Percentiles rank a stretch among this genome's conserved stretches.
Conservation (phyloP, 1,284 basidiomycete species). For the Inonotus obliquus region DNA sequence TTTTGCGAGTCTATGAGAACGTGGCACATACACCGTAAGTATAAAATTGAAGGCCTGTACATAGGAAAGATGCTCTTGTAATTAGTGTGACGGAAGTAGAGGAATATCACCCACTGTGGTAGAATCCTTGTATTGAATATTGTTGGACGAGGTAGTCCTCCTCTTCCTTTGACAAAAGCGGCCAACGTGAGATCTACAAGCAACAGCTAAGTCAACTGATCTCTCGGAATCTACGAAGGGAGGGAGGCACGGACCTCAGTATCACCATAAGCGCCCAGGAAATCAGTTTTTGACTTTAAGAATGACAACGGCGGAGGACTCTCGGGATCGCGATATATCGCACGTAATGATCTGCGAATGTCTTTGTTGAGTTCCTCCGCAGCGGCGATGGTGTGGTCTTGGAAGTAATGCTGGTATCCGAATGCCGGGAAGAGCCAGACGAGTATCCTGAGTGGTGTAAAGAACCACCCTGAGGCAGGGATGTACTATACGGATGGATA, state of each 20-base stretch:
- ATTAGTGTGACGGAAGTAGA: background rate
- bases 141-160: conserved; percentile 66
- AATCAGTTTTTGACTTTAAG: conserved; percentile 43
- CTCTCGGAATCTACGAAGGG: background rate
- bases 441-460: conserved; percentile 39
- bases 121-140: conserved; percentile 52
- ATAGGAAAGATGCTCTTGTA: background rate
- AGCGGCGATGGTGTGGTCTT: conserved; percentile 41
- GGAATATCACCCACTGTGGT: conserved; percentile 43
- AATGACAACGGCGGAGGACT: conserved; percentile 53
- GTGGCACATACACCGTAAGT: background rate
- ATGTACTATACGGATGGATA: conserved; percentile 43
- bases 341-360: conserved; percentile 49
- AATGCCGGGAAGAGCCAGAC: conserved; percentile 43
- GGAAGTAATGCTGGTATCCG: conserved; percentile 60
- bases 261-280: conserved; percentile 46
- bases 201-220: background rate
- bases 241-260: conserved; percentile 30
- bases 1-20: background rate
- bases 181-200: conserved; percentile 50
- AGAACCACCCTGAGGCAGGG: conserved; percentile 40
- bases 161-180: conserved; percentile 52
- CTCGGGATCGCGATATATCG: conserved; percentile 43
- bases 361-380: conserved; percentile 49
- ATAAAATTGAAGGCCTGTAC: background rate